Evolutionary conservation across 1,284 basidiomycete species (phyloP), one percentile per base, ranked within the genome.

Genomic region (Moniliophthora roreri): DNA sequence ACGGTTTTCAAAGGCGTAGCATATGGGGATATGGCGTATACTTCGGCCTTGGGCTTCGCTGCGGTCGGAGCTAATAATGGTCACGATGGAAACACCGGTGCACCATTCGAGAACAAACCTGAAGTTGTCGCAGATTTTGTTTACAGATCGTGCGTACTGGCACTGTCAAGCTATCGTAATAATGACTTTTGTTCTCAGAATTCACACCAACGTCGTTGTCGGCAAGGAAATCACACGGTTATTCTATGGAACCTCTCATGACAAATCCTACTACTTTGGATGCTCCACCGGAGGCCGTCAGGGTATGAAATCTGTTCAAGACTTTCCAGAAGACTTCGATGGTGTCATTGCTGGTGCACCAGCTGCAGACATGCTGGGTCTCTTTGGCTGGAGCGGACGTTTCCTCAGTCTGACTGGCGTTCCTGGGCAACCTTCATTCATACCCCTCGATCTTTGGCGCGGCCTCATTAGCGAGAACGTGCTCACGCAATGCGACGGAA

Each of bases 401-500:
- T 47, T 48, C 34, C 26, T n/a, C 40, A 11, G 28, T 32, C 50
- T 36, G 18, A 55, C 45, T 49, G 54, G 16, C 24, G 18, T 20
- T 28, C 5, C 48, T 4, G 23, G 40, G 28, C 42, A 38, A 6
- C 41, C 52, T 3, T 37, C 53, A 4, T 58, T 58, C 35, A 21
- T 63, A 1, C 26, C 57, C 7, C 34, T 48, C 10, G 48, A 39
- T 4, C 10, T 34, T 9, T 59, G 59, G 61, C 13, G 16, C 13
- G 11, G 23, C 10, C n/a, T 53, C 11, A 42, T 61, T 24, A 45
- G 55, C 10, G n/a, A 32, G 13, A 53, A 62, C 20, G 51, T 63
- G 11, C 32, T 63, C 20, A 35, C 50, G 8, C 61, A 62, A 21
- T 70, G 68, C 54, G 68, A 70, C 50, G 57, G 49, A 8, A 53